These are phyloP conservation scores for Stropharia rugosoannulata DNA, from an alignment of 768 basidiomycete genomes.

Conservation along the genomic window DNA sequence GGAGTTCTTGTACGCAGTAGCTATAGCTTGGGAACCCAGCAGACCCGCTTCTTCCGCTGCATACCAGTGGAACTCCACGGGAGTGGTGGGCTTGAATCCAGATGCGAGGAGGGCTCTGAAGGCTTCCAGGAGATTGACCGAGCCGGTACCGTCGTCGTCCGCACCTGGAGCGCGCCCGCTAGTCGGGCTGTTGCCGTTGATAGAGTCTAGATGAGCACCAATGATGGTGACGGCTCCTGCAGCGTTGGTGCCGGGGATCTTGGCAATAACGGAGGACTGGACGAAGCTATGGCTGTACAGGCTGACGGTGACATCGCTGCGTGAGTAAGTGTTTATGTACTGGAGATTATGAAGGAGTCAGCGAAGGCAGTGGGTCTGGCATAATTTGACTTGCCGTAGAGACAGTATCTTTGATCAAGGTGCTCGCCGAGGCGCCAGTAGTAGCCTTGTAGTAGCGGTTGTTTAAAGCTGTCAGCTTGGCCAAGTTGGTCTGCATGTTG, in stretches of 20 bases:
- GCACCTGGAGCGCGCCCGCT: conserved; percentile 46
- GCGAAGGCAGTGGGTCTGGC: neutral
- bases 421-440: conserved; percentile 36
- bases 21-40: conserved; percentile 54
- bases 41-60: conserved; percentile 45
- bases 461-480: conserved; percentile 37
- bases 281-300: conserved; percentile 31
- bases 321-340: conserved; percentile 23
- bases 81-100: conserved; percentile 35
- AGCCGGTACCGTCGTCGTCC: conserved; percentile 49
- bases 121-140: conserved; percentile 43
- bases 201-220: conserved; percentile 43
- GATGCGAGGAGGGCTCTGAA: conserved; percentile 37
- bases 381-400: conserved; percentile 21
- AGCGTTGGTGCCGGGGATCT: conserved; percentile 32
- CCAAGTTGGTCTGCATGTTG: conserved; percentile 35
- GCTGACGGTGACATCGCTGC: conserved; percentile 27
- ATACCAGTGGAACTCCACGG: conserved; percentile 51
- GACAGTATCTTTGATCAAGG: conserved; percentile 35
- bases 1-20: conserved; percentile 43
- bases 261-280: conserved; percentile 35
- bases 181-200: conserved; percentile 36
- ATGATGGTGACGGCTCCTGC: conserved; percentile 33
- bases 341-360: conserved; percentile 4
- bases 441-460: conserved; percentile 41